Base-by-base conservation (phyloP, 352 stramenopile genomes). In the Globisporangium cylindrosporum region DNA sequence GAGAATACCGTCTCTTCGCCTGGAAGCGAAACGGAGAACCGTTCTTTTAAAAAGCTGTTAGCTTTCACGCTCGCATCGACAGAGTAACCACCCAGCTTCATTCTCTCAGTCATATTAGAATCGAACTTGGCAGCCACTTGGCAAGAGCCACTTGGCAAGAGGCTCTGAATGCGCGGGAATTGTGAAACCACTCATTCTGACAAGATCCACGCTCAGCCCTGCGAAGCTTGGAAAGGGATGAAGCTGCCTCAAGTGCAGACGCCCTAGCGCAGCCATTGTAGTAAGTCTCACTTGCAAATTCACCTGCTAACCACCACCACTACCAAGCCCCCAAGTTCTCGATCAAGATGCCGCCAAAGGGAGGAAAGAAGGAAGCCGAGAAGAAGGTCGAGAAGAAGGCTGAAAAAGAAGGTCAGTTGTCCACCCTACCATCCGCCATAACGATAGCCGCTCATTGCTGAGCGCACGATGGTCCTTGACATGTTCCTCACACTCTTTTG, bases 301-400 rank as follows among this genome's bases (percentile, higher is more conserved):
- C 32, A 27, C 27, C 10, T 38, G 59, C 34, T 7, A 73, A 15
- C 51, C 24, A 57, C 20, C 32, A 53, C 27, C 22, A 29, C 20
- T 24, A 36, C 27, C 18, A 25, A 15, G 15, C 22, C 4, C 49
- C 22, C 41, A 48, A 56, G n/a, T 18, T 29, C 27, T 41, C 24
- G 15, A 20, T 15, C 63, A 68, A 36, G 63, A 68, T 62, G 63
- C 55, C 63, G 63, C 63, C 53, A 43, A 61, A 68, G 55, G 63
- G 59, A 68, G 67, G 64, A 68, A 66, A 67, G 46, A 70, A 73
- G 62, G 68, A 69, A 41, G 36, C 29, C 36, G 68, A 73, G 55
- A 73, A 73, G 68, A 73, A 73, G 68, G 68, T 62, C 43, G 68
- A 73, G 62, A 69, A 73, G 68, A 70, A 73, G 68, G 68, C 27